A percentile compares a stretch with the other conserved stretches of the same genome.
Conservation (phyloP, 257 asterid species). For the Verbena officinalis region DNA sequence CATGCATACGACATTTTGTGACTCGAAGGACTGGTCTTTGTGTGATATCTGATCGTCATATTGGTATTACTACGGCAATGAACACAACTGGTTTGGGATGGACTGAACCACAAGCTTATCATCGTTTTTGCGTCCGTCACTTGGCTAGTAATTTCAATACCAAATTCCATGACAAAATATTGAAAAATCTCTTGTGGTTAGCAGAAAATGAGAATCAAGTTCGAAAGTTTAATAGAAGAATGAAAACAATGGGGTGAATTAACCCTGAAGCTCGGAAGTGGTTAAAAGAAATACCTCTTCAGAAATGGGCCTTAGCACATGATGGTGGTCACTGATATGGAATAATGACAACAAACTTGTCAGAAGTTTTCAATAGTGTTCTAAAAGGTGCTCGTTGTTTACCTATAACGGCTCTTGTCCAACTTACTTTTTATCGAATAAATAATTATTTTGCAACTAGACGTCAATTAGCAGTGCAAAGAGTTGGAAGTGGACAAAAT, state of each 20-base stretch:
- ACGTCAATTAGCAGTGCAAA: neutral
- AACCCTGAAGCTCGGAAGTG: neutral
- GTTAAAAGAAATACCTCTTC: neutral
- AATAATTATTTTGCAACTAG: neutral
- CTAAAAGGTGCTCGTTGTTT: neutral
- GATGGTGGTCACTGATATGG: neutral
- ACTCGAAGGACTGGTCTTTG: neutral
- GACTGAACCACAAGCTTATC: neutral
- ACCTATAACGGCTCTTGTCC: neutral
- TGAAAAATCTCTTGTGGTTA: neutral
- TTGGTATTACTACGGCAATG: neutral
- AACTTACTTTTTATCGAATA: conserved; percentile 3
- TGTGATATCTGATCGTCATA: neutral
- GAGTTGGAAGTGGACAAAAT: neutral
- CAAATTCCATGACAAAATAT: neutral
- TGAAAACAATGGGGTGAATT: neutral
- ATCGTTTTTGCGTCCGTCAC: neutral
- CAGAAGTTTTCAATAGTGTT: neutral
- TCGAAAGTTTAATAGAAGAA: neutral
- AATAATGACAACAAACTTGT: neutral
- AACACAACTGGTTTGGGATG: neutral
- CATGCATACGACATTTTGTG: neutral
- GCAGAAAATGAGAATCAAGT: conserved; percentile 11
- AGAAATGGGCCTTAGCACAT: neutral
- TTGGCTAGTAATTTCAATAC: neutral